A percentile compares a stretch with the other conserved stretches of the same genome.
Conservation (phyloP, 2,329 filamentous ascomycete genomes). For the Fusarium dimerum region DNA sequence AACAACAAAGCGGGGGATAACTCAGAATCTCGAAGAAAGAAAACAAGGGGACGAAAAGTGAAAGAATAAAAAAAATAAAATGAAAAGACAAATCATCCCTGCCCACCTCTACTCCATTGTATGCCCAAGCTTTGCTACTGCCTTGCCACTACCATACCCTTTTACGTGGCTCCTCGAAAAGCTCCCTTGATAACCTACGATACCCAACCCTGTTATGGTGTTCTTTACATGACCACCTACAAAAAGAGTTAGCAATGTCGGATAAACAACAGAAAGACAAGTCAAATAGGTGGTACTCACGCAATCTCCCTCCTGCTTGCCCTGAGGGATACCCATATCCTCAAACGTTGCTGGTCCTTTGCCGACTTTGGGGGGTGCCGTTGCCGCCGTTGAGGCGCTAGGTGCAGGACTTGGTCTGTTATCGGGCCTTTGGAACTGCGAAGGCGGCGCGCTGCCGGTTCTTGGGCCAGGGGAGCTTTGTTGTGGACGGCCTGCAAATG, state of each 20-base stretch:
- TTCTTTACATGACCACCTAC: background rate
- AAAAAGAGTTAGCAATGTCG: background rate
- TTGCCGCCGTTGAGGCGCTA: constrained; percentile 34
- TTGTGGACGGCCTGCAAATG: constrained; percentile 14
- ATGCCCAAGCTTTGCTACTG: background rate
- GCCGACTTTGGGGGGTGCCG: constrained; percentile 40
- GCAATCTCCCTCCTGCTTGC: constrained; percentile 85
- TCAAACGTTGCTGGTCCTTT: constrained; percentile 96
- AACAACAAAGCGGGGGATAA: no score
- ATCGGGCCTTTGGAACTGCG: constrained; percentile 30
- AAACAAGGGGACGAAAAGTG: no score
- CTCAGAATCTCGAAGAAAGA: no score
- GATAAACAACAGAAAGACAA: background rate
- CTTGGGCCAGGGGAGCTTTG: constrained; percentile 24
- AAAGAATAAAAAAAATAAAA: background rate
- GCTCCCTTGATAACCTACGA: background rate
- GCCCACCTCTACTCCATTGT: background rate
- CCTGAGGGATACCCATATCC: constrained; percentile 91
- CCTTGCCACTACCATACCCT: background rate
- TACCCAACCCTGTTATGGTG: background rate
- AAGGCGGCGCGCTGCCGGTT: constrained; percentile 41
- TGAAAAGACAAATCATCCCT: background rate
- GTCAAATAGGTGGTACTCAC: constrained; percentile 55
- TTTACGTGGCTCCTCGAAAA: background rate
- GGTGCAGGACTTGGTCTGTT: constrained; percentile 33